phyloP scores from a whole-genome alignment of 768 basidiomycete species.

The Mycena crocata region DNA sequence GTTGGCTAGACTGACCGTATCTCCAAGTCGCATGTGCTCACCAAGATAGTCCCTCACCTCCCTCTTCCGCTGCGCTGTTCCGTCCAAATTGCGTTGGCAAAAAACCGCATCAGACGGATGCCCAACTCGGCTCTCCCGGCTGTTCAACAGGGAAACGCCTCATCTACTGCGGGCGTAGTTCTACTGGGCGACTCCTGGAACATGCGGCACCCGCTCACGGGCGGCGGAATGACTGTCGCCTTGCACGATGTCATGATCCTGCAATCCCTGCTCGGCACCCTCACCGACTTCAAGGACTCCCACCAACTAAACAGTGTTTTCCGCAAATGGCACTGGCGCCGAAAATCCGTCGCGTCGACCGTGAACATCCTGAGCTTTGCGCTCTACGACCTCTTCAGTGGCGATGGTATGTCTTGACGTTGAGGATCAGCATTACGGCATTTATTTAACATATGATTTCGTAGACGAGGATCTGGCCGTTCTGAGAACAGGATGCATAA shows the following conservation, averaged over 20 bases:
- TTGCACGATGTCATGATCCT: slow-evolving; percentile 87
- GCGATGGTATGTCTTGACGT: slow-evolving; percentile 70
- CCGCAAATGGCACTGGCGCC: slow-evolving; percentile 85
- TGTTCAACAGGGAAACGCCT: slow-evolving; percentile 65
- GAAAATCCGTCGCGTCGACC: slow-evolving; percentile 86
- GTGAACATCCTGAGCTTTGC: slow-evolving; percentile 95
- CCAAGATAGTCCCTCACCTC: slow-evolving; percentile 82
- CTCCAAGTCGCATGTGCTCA: slow-evolving; percentile 71
- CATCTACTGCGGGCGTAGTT: slow-evolving; percentile 74
- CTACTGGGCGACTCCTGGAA: slow-evolving; percentile 97
- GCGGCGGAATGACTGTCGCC: slow-evolving; percentile 98
- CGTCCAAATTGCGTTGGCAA: slow-evolving; percentile 72
- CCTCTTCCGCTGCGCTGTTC: slow-evolving; percentile 74
- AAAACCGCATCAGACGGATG: slow-evolving; percentile 89
- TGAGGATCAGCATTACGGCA: neutral
- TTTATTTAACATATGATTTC: slow-evolving; percentile 11
- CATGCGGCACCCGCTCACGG: slow-evolving; percentile 98
- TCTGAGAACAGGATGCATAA: slow-evolving; percentile 89
- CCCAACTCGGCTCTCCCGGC: slow-evolving; percentile 95
- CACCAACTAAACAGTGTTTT: slow-evolving; percentile 60
- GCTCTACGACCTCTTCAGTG: slow-evolving; percentile 92
- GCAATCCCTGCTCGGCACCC: slow-evolving; percentile 64
- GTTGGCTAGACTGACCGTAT: slow-evolving; percentile 6
- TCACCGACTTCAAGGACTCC: slow-evolving; percentile 62
- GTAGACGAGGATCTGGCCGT: slow-evolving; percentile 67